Evolutionary conservation across 106 monocot genomes (phyloP), one percentile per base, ranked within the genome.

Genomic region (Acanthochlamys bracteata): DNA sequence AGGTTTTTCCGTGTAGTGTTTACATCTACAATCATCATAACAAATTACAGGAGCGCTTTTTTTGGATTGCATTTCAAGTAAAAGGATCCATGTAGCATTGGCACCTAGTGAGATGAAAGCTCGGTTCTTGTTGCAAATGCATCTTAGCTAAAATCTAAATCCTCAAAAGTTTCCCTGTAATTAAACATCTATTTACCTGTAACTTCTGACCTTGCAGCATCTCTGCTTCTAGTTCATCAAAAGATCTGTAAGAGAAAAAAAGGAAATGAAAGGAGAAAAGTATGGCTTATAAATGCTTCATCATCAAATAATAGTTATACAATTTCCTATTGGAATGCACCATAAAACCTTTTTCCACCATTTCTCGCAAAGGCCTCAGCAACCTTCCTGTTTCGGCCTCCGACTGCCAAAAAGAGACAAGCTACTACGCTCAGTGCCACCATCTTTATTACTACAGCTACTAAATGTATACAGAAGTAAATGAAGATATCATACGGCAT

Each of bases 351-450:
- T 89, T 83, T 79, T 14, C 93, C 93, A 39, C 76, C 75, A 51
- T 20, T 72, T 68, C 76, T 81, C 57, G 89, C 89, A 79, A 81
- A 93, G 13, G 89, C 89, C 72, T 86, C 86, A n/a, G 93, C 89
- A 39, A 93, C 86, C 74, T 67, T 86, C 65, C 93, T 83, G 76
- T 89, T 93, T 65, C 89, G 80, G 61, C 89, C 93, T 55, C 86
- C 93, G 75, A 89, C 93, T 93, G 84, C 24, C 33, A 62, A 11
- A 66, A 59, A 8, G 54, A 51, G 43, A n/a, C n/a, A n/a, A n/a
- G n/a, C n/a, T n/a, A n/a, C n/a, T n/a, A n/a, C n/a, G n/a, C n/a
- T 57, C 6, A 13, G 26, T 41, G 45, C 17, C 24, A 14, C 24
- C 15, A n/a, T 27, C 24, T 11, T 43, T 10, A 49, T 12, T 40